Evolutionary conservation across 805 yeast species (phyloP).

Genomic region (Pichia cephalocereana): DNA sequence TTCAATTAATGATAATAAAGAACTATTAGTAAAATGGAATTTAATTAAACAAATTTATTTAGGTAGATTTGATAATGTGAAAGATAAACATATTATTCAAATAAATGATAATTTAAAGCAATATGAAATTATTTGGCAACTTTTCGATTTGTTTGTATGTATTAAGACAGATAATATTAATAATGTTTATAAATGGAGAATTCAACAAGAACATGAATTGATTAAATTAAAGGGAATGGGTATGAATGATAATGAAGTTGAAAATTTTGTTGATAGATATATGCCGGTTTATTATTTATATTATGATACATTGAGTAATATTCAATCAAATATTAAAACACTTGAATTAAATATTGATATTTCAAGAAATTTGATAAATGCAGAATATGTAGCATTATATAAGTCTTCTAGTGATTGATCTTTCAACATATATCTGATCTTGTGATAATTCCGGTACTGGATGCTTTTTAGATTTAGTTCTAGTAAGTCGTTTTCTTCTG

Average conservation of each 20-base stretch:
- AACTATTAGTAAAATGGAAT: constrained; percentile 23
- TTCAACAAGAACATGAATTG: constrained; percentile 62
- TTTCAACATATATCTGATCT: neutral
- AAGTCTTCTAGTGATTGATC: constrained; percentile 1
- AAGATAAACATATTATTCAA: constrained; percentile 18
- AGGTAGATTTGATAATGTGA: constrained; percentile 14
- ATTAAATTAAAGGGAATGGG: constrained; percentile 52
- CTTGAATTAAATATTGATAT: constrained; percentile 9
- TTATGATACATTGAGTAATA: constrained; percentile 25
- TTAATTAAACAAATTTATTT: constrained; percentile 10
- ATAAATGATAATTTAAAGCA: constrained; percentile 44
- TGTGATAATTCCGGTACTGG: too few relatives aligned
- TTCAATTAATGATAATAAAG: constrained; percentile 28
- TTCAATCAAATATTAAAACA: constrained; percentile 2
- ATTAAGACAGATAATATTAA: constrained; percentile 50
- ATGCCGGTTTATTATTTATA: constrained; percentile 79
- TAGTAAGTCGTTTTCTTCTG: neutral
- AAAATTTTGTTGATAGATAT: constrained; percentile 65
- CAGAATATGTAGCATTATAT: neutral
- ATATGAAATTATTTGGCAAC: constrained; percentile 49
- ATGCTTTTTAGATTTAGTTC: neutral
- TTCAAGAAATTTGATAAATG: neutral
- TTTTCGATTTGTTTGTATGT: constrained; percentile 52
- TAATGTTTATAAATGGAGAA: constrained; percentile 72
- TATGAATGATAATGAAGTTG: constrained; percentile 70